Base-by-base conservation (phyloP, 441 rosid species). In the Jatropha multifida region DNA sequence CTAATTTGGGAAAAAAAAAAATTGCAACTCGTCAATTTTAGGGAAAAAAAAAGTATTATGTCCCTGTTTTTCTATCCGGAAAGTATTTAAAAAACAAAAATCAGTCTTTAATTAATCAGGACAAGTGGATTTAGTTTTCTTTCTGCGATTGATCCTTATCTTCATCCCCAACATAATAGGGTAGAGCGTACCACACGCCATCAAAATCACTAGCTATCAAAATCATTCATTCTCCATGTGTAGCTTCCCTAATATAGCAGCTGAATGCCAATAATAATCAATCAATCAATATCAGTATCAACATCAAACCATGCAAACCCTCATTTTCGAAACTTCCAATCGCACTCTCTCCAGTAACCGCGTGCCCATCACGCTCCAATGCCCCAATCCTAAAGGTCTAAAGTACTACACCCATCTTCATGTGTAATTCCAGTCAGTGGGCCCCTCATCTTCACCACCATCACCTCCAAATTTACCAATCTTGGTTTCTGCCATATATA, bases 201-300 rank as follows among this genome's bases (percentile, higher is more conserved):
- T 46, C 23, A 49, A 49, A 62, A 18, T 14, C 40, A 58, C 4
- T 12, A 26, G 42, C 75, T 18, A 73, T 73, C 69, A 73, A 73
- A 49, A 73, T 73, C 76, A 73, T 64, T 73, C 69, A 73, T 41
- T 73, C 76, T 52, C 76, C 15, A 52, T 49, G 49, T 64, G 69
- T 55, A 54, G 42, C 64, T 65, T 73, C 32, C 76, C 68, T 54
- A 64, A 38, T 63, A 58, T 73, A 13, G 76, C 26, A 73, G 62
- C 3, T 2, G 17, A 68, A 14, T 48, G 2, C 59, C 10, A 14
- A 27, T 2, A n/a, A 73, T 18, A 60, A 41, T 60, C 66, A 72
- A 61, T 72, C 56, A 26, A 26, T 46, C 46, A 71, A 5, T 23
- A 23, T 23, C 23, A 23, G 2, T 32, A 32, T 26, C 42, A 4